phyloP scores from a whole-genome alignment of 2,329 filamentous ascomycete genomes.

The Zarea fungicola region DNA sequence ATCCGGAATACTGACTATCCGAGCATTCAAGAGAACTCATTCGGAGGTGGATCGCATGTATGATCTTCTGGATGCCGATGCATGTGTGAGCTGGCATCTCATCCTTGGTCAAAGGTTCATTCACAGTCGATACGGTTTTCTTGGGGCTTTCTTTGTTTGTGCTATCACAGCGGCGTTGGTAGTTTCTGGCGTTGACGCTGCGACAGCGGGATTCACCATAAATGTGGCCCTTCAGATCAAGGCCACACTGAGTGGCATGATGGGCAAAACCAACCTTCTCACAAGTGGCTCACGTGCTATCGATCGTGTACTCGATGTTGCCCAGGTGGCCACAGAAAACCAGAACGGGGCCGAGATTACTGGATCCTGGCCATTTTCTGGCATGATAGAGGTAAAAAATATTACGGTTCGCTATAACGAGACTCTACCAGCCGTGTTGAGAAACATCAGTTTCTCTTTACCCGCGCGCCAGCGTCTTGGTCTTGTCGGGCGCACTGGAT shows the following conservation, averaged over 20 bases:
- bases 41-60: constrained; percentile 10
- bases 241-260: not conserved
- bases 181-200: not conserved
- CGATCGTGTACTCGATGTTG: constrained; percentile 1
- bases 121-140: constrained; percentile 6
- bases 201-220: constrained; percentile 9
- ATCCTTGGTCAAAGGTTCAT: constrained; percentile 6
- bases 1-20: constrained; percentile 11
- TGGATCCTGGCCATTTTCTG: constrained; percentile 3
- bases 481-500: constrained; percentile 13
- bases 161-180: constrained; percentile 6
- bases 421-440: not conserved
- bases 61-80: constrained; percentile 5
- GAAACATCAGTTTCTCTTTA: constrained; percentile 1
- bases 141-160: constrained; percentile 11
- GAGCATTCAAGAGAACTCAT: constrained; percentile 10
- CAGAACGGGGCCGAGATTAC: not conserved
- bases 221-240: constrained; percentile 11
- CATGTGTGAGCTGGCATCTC: constrained; percentile 5
- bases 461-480: constrained; percentile 8
- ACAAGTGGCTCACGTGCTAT: constrained; percentile 1
- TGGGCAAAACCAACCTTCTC: constrained; percentile 4
- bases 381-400: not conserved
- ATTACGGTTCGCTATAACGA: constrained; percentile 1
- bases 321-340: not conserved